Evolutionary conservation across 1,284 basidiomycete genomes (phyloP).

Genomic region (Pseudozyma thailandica): DNA sequence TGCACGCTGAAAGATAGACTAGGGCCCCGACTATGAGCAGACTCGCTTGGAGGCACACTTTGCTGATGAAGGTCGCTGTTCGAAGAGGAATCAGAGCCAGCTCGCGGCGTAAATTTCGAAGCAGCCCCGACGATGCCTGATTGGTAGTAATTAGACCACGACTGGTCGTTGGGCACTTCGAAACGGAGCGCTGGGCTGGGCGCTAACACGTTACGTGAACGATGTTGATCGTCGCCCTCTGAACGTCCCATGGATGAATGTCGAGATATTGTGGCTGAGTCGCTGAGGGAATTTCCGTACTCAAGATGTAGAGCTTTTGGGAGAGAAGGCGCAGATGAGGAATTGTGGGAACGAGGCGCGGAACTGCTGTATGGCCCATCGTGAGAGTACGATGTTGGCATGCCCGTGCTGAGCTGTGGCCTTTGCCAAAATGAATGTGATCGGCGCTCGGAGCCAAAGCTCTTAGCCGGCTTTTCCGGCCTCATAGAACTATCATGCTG

Average conservation of each 20-base stretch:
- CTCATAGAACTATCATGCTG: background rate
- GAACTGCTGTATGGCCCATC: background rate
- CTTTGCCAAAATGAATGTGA: background rate
- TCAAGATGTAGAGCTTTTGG: background rate
- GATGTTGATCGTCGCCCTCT: background rate
- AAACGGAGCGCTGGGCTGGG: constrained; percentile 21
- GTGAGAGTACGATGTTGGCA: constrained; percentile 18
- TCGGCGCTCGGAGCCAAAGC: background rate
- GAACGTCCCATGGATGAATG: background rate
- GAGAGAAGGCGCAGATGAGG: background rate
- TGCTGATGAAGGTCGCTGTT: no score
- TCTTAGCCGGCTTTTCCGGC: background rate
- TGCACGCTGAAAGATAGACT: constrained; percentile 14
- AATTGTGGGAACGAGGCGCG: background rate
- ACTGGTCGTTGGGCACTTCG: background rate
- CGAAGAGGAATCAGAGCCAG: no score
- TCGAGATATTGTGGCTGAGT: background rate
- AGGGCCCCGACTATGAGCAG: constrained; percentile 7
- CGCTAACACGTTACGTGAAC: background rate
- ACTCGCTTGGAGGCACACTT: constrained; percentile 1
- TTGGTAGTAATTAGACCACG: constrained; percentile 4
- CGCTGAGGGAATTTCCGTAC: background rate
- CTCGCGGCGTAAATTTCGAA: background rate
- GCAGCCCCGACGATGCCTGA: background rate
- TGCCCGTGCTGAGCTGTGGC: constrained; percentile 9